phyloP scores from a whole-genome alignment of 345 rosid species.

The Rhizophora mangle region DNA sequence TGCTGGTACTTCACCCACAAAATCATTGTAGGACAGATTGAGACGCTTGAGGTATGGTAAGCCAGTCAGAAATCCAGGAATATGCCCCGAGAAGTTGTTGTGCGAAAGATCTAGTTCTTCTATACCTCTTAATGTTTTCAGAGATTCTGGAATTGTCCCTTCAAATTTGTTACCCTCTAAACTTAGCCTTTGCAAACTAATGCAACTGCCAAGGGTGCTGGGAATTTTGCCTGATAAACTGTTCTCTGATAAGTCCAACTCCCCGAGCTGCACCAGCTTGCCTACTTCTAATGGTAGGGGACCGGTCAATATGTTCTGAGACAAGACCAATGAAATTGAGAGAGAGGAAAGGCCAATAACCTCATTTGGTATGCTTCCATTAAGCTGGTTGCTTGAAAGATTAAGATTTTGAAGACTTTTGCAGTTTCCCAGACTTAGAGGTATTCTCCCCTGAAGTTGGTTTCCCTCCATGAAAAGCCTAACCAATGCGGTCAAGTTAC shows the following conservation, averaged over 20 bases:
- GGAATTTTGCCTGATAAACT: constrained; percentile 10
- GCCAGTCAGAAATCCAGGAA: constrained; percentile 13
- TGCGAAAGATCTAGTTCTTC: constrained; percentile 17
- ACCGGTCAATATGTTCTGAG: constrained; percentile 4
- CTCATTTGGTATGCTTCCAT: constrained; percentile 6
- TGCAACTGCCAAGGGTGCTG: background rate
- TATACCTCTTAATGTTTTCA: constrained; percentile 13
- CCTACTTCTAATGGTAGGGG: constrained; percentile 5
- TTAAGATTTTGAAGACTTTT: background rate
- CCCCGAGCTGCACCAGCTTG: constrained; percentile 10
- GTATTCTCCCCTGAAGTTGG: constrained; percentile 6
- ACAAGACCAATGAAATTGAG: background rate
- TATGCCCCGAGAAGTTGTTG: constrained; percentile 19
- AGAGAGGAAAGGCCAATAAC: constrained; percentile 6
- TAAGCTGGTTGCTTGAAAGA: constrained; percentile 6
- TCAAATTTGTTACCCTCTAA: constrained; percentile 6
- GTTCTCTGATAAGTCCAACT: background rate
- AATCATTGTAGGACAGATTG: constrained; percentile 22
- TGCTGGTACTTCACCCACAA: constrained; percentile 17
- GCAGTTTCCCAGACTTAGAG: constrained; percentile 2
- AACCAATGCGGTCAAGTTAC: constrained; percentile 18
- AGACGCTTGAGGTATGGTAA: constrained; percentile 1
- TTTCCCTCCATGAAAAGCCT: constrained; percentile 29
- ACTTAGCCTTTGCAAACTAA: constrained; percentile 1
- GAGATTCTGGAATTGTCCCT: constrained; percentile 5